Evolutionary conservation across 345 rosid genomes (phyloP).

Genomic region (Crucihimalaya himalaica): DNA sequence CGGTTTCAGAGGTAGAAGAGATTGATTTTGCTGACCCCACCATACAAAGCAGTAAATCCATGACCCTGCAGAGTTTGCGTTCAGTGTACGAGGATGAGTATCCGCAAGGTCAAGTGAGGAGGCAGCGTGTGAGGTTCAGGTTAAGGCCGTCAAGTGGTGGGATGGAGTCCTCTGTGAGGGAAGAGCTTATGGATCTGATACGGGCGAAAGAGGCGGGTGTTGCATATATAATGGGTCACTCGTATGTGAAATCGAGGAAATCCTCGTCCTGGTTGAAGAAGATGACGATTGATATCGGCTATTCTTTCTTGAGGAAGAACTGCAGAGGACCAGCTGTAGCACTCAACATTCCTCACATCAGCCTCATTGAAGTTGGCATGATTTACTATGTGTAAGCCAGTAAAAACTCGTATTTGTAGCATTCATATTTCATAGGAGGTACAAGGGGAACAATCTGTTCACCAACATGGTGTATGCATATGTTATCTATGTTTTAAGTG

Average conservation of each 20-base stretch:
- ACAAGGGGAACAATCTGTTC: neutral
- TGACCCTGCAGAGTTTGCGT: conserved; percentile 65
- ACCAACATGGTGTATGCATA: neutral
- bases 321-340: conserved; percentile 95
- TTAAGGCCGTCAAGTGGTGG: conserved; percentile 52
- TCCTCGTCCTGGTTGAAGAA: conserved; percentile 69
- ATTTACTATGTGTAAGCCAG: conserved; percentile 70
- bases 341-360: conserved; percentile 86
- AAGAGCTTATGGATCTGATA: conserved; percentile 77
- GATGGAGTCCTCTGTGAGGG: conserved; percentile 75
- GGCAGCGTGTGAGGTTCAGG: conserved; percentile 67
- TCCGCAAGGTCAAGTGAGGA: conserved; percentile 50
- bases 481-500: neutral
- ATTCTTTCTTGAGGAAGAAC: conserved; percentile 91
- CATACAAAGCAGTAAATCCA: conserved; percentile 72
- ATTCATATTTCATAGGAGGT: neutral
- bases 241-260: conserved; percentile 82
- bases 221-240: conserved; percentile 87
- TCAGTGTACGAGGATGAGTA: conserved; percentile 74
- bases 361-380: conserved; percentile 96
- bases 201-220: conserved; percentile 88
- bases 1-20: conserved; percentile 60
- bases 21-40: conserved; percentile 37
- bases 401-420: neutral
- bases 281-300: conserved; percentile 70